phyloP scores from a whole-genome alignment of 1,284 basidiomycete species.

The Ganoderma boninense region DNA sequence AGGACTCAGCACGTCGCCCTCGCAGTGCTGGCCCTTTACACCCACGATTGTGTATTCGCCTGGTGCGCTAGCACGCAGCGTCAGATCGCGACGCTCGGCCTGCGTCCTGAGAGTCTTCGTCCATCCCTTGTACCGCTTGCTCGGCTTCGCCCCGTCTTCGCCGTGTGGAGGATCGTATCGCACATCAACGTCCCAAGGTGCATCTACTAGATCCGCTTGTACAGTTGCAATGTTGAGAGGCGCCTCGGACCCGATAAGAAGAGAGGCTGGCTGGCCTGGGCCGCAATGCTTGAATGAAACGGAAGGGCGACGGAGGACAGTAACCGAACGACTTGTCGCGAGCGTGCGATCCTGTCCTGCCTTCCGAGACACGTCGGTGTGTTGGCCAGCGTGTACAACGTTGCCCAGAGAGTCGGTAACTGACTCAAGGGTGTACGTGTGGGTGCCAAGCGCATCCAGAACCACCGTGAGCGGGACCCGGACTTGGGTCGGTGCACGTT shows the following conservation, averaged over 20 bases:
- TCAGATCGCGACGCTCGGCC: conserved; percentile 55
- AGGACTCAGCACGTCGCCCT: conserved; percentile 84
- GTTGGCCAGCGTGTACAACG: conserved; percentile 55
- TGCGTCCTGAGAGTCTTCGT: conserved; percentile 63
- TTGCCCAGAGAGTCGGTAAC: conserved; percentile 83
- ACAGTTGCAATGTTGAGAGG: conserved; percentile 59
- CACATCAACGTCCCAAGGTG: conserved; percentile 72
- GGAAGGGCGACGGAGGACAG: conserved; percentile 80
- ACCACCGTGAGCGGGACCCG: conserved; percentile 74
- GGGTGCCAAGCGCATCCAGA: conserved; percentile 66
- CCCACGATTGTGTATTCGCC: conserved; percentile 86
- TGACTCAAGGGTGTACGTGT: conserved; percentile 76
- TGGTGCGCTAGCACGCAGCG: conserved; percentile 63
- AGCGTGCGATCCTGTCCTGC: conserved; percentile 35
- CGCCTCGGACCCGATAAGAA: conserved; percentile 77
- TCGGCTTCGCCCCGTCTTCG: conserved; percentile 47
- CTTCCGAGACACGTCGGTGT: conserved; percentile 30
- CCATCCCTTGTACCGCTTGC: conserved; percentile 64
- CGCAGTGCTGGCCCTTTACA: conserved; percentile 80
- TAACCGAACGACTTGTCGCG: conserved; percentile 68
- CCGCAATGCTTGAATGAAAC: conserved; percentile 82
- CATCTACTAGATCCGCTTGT: conserved; percentile 65
- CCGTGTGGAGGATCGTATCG: conserved; percentile 61
- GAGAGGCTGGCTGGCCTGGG: conserved; percentile 73
- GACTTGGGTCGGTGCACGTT: conserved; percentile 59